Conservation (phyloP, 192 early-diverging fungal genomes). For the Podila epicladia region DNA sequence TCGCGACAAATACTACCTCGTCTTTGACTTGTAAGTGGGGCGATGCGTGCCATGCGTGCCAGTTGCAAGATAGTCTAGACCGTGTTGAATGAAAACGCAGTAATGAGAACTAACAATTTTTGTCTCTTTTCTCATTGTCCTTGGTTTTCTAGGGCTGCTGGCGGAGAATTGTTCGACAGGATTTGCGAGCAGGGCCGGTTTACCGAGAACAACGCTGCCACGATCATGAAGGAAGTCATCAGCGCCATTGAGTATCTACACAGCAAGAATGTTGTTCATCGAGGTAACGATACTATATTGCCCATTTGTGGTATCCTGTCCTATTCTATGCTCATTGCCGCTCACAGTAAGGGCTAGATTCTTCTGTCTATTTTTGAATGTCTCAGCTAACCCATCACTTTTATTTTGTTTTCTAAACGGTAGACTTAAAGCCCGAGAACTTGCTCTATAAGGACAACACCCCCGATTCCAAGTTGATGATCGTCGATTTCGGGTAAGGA, state of each 20-base stretch:
- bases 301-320: neutral
- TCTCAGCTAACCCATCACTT: neutral
- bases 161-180: slow-evolving; percentile 90
- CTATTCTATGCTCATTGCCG: too few relatives aligned
- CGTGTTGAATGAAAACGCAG: neutral
- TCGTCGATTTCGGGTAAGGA: slow-evolving; percentile 85
- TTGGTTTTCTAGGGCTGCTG: slow-evolving; percentile 49
- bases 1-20: slow-evolving; percentile 78
- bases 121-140: neutral
- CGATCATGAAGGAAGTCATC: slow-evolving; percentile 77
- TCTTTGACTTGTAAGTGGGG: slow-evolving; percentile 73
- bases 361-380: neutral
- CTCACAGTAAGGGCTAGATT: too few relatives aligned
- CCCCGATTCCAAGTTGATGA: slow-evolving; percentile 75
- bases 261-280: slow-evolving; percentile 86
- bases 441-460: slow-evolving; percentile 76
- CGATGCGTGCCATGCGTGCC: neutral
- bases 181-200: slow-evolving; percentile 83
- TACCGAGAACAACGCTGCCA: slow-evolving; percentile 82
- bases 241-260: slow-evolving; percentile 88
- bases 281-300: slow-evolving; percentile 54
- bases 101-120: neutral
- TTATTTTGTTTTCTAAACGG: neutral
- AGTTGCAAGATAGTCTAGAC: neutral
- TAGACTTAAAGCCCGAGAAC: slow-evolving; percentile 89